Percentiles rank a stretch among this genome's conserved stretches.
These are phyloP conservation scores for Kodamaea alishanica DNA, from an alignment of 1,139 yeast genomes.

Conservation along the genomic window DNA sequence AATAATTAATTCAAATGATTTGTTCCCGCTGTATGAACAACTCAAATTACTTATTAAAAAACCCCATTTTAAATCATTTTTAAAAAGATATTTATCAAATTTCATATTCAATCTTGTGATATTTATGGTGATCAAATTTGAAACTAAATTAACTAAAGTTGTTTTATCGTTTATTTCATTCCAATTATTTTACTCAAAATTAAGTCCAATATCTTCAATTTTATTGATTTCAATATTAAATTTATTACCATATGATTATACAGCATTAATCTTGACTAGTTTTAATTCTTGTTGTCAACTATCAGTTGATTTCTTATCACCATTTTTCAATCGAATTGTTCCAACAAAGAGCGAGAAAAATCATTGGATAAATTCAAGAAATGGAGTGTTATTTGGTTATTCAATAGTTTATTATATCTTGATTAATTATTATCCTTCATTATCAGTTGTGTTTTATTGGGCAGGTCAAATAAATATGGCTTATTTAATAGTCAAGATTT, in stretches of 20 bases:
- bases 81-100: conserved; percentile 12
- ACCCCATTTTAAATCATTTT: conserved; percentile 11
- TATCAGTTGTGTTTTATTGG: conserved; percentile 51
- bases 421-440: conserved; percentile 38
- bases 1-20: not conserved
- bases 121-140: conserved; percentile 19
- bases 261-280: conserved; percentile 36
- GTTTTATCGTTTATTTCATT: conserved; percentile 43
- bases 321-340: conserved; percentile 50
- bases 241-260: conserved; percentile 31
- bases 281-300: conserved; percentile 47
- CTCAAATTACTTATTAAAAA: conserved; percentile 10
- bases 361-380: conserved; percentile 54
- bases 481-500: conserved; percentile 50
- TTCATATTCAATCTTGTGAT: conserved; percentile 12
- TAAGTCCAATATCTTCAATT: conserved; percentile 47
- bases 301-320: conserved; percentile 45
- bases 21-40: conserved; percentile 6
- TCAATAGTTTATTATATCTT: conserved; percentile 48
- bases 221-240: conserved; percentile 31
- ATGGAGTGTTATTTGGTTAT: conserved; percentile 58
- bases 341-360: conserved; percentile 42
- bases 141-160: conserved; percentile 34
- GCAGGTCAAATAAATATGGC: conserved; percentile 55
- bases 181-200: conserved; percentile 39